Evolutionary conservation across 2,329 filamentous ascomycete species (phyloP).

Genomic region (Trichoderma oligosporum): DNA sequence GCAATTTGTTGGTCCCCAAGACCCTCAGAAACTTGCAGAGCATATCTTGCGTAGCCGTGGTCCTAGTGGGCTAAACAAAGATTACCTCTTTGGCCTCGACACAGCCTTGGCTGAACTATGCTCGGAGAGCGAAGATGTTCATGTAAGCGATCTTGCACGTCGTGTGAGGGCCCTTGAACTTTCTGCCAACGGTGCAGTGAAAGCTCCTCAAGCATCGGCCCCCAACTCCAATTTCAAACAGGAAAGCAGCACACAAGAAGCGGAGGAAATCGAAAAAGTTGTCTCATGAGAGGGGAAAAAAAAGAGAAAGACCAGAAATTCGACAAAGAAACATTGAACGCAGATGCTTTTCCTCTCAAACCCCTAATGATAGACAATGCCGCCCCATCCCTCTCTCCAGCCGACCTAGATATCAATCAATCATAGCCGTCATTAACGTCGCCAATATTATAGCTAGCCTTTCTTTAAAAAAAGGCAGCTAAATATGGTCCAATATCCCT

Average conservation of each 20-base stretch:
- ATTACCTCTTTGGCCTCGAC: constrained; percentile 83
- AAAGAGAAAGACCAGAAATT: constrained; percentile 10
- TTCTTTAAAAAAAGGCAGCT: constrained; percentile 20
- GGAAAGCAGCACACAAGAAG: constrained; percentile 28
- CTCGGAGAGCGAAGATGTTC: constrained; percentile 72
- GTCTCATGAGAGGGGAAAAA: constrained; percentile 5
- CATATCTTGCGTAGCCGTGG: constrained; percentile 76
- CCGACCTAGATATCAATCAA: constrained; percentile 15
- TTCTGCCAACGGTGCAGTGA: constrained; percentile 19
- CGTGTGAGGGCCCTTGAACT: constrained; percentile 61
- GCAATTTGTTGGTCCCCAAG: constrained; percentile 83
- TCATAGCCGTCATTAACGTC: constrained; percentile 20
- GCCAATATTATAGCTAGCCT: constrained; percentile 20
- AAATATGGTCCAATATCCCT: constrained; percentile 8
- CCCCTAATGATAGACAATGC: constrained; percentile 17
- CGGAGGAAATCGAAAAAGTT: constrained; percentile 31
- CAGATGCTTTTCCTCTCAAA: constrained; percentile 16
- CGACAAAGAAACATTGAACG: constrained; percentile 16
- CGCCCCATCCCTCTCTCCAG: constrained; percentile 6
- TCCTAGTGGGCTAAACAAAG: constrained; percentile 82
- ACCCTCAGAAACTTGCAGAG: constrained; percentile 70
- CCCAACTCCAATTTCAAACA: constrained; percentile 25
- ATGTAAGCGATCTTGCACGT: constrained; percentile 76
- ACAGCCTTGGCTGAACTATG: constrained; percentile 68
- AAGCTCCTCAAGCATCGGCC: constrained; percentile 19